phyloP scores from a whole-genome alignment of 2,329 filamentous ascomycete species.

The Epichloe bromicola region DNA sequence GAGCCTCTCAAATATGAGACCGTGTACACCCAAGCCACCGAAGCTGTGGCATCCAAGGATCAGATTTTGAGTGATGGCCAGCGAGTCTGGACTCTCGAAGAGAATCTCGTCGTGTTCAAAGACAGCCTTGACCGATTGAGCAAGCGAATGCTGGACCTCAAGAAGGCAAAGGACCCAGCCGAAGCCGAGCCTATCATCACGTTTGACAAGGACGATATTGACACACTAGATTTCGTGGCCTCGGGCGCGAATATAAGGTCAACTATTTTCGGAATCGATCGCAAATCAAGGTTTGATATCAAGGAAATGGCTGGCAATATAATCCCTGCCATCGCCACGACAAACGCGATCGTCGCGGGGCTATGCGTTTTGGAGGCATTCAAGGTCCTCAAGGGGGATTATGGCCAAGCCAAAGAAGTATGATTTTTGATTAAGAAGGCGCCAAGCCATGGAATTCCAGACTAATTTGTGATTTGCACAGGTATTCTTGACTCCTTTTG shows the following conservation, averaged over 20 bases:
- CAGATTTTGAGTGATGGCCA: constrained; percentile 55
- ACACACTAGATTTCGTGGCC: constrained; percentile 89
- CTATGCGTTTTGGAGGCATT: constrained; percentile 86
- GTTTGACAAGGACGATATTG: constrained; percentile 94
- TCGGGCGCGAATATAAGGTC: constrained; percentile 84
- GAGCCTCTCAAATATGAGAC: constrained; percentile 57
- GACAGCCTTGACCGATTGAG: constrained; percentile 71
- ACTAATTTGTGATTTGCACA: constrained; percentile 16
- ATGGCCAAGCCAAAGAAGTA: constrained; percentile 61
- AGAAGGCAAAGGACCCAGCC: constrained; percentile 32
- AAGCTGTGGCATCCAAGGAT: constrained; percentile 37
- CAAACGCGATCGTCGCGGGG: constrained; percentile 89
- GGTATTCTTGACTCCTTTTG: constrained; percentile 68
- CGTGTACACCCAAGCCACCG: constrained; percentile 39
- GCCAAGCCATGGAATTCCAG: background rate
- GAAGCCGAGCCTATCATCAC: constrained; percentile 53
- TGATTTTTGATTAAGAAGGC: constrained; percentile 4
- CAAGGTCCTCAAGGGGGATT: constrained; percentile 72
- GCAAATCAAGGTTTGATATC: constrained; percentile 86
- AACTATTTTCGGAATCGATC: constrained; percentile 75
- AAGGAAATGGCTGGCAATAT: constrained; percentile 99
- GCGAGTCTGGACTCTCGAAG: constrained; percentile 62
- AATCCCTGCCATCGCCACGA: constrained; percentile 95
- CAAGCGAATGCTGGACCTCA: constrained; percentile 55
- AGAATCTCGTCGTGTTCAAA: constrained; percentile 77